Evolutionary conservation across 345 rosid species (phyloP), one percentile per base, ranked within the genome.

Genomic region (Cardamine occulta): DNA sequence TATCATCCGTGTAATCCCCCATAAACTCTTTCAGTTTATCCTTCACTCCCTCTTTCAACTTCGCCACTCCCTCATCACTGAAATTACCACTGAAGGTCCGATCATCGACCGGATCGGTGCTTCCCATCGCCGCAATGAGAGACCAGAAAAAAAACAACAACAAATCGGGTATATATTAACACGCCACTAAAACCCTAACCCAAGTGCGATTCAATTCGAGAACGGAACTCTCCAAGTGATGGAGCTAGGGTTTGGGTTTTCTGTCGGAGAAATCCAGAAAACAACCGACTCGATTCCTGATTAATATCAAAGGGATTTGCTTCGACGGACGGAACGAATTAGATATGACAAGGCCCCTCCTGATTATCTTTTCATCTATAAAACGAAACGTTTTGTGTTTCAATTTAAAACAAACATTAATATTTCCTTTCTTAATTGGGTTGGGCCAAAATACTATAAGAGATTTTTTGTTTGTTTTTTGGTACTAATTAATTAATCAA

Each of bases 1-100:
- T 89, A 68, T 96, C 98, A 75, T 96, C 99, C 15, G 99, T 88
- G 84, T 96, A 96, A 74, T 96, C 93, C 49, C 95, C 98, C 98
- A 96, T 91, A 78, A 83, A 91, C 85, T 96, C 97, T 86, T 93
- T 91, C 61, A 96, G 90, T 77, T 93, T 96, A 63, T 82, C 87
- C 73, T 55, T 88, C 54, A 96, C 91, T 65, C 60, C 74, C 23
- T 87, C 88, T 79, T 89, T 87, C 86, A 96, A 78, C 83, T 78
- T 87, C 1, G 83, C 83, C 32, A 80, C 93, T 70, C 99, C 99
- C 15, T 87, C 93, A 4, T 78, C 93, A n/a, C 83, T 86, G 79
- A 89, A 91, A 80, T 84, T 64, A 55, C 83, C 85, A 86, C 48
- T 88, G 82, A 91, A 89, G 63, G 89, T 88, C 72, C 84, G 86